Evolutionary conservation across 345 rosid genomes (phyloP).

Genomic region (Abelmoschus esculentus): DNA sequence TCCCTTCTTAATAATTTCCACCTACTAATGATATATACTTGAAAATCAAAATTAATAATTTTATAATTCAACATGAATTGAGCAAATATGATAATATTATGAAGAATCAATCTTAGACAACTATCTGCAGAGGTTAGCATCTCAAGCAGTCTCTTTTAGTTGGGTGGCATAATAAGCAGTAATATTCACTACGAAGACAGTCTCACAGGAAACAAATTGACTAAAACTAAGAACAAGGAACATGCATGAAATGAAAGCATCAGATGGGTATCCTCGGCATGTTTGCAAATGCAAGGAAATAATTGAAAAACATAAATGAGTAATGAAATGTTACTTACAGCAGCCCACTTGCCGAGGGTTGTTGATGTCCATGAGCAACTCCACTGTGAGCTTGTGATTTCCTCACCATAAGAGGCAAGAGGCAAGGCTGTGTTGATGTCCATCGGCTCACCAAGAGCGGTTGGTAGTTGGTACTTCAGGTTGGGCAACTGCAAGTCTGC

Average conservation of each 20-base stretch:
- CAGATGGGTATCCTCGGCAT: not conserved
- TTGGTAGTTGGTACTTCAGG: constrained; percentile 23
- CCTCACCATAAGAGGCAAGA: constrained; percentile 40
- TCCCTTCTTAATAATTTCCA: no score
- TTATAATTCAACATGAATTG: no score
- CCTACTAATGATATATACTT: no score
- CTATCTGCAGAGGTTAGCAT: not conserved
- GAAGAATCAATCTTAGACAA: no score
- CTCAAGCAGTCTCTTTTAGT: not conserved
- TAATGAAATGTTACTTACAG: constrained; percentile 37
- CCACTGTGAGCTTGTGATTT: constrained; percentile 67
- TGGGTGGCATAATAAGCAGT: not conserved
- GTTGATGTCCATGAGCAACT: constrained; percentile 62
- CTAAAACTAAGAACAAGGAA: no score
- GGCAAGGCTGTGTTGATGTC: constrained; percentile 69
- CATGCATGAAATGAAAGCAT: no score
- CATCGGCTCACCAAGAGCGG: constrained; percentile 40
- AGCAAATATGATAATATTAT: no score
- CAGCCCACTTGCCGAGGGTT: constrained; percentile 85
- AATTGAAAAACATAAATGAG: not conserved
- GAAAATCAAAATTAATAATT: no score
- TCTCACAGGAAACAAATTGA: not conserved
- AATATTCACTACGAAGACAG: not conserved
- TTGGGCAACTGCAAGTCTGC: constrained; percentile 19
- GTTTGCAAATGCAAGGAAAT: not conserved